Evolutionary conservation across 441 rosid genomes (phyloP), one percentile per base, ranked within the genome.

Genomic region (Biscutella laevigata): DNA sequence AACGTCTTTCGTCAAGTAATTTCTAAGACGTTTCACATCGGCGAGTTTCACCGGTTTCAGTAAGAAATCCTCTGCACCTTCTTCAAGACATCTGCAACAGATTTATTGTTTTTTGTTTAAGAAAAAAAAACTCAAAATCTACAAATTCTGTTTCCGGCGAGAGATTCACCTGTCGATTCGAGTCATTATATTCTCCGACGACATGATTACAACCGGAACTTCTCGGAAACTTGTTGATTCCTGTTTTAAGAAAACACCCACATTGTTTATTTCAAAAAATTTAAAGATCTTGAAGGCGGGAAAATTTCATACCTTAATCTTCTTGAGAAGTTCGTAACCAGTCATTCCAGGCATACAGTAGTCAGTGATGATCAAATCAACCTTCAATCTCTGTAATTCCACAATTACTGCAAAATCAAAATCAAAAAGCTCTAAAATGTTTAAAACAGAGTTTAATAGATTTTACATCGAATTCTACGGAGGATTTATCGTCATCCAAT

Each of bases 291-390:
- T 12, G 22, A 33, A 1, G 51, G 66, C 34, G 38, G 38, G 29
- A 22, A 53, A 30, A 11, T 8, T 15, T 34, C 9, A 44, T n/a
- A 82, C 96, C 88, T 90, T 90, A 43, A 86, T 76, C 60, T 82
- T 86, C 73, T 90, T 86, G 35, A 90, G 84, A 52, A 86, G 66
- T 61, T 90, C 97, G 44, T 84, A 86, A 3, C 97, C 98, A 6
- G 95, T 86, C 98, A 90, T 86, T 65, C 84, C 94, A 26, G 97
- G 97, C 97, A 90, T 90, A 26, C n/a, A n/a, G n/a, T n/a, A n/a
- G n/a, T n/a, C n/a, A n/a, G n/a, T n/a, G n/a, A n/a, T n/a, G n/a
- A n/a, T 81, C 60, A 87, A 51, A 77, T 90, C 95, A 57, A 90
- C 95, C 58, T 87, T 87, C 58, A 84, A 62, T 45, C 71, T 70